These are phyloP conservation scores for Escovopsis weberi DNA, from an alignment of 2,329 filamentous ascomycete species.

Conservation along the genomic window DNA sequence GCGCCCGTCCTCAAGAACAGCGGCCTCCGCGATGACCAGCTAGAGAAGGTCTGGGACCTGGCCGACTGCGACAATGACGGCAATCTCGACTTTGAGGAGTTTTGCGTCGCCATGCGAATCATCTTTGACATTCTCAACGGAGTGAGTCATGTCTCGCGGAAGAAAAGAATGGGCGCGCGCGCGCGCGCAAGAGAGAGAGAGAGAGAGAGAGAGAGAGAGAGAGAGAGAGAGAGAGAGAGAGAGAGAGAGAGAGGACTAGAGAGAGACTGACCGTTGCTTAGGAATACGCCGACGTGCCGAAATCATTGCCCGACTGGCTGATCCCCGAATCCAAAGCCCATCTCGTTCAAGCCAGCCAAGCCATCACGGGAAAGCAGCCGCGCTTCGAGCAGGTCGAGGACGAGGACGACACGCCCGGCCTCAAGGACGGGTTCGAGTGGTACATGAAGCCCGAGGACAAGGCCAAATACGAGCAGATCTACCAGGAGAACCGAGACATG, in stretches of 20 bases:
- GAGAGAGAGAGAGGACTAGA: not conserved
- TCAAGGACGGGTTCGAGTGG: slow-evolving; percentile 98
- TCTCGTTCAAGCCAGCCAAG: slow-evolving; percentile 69
- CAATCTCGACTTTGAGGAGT: slow-evolving; percentile 97
- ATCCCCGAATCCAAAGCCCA: slow-evolving; percentile 91
- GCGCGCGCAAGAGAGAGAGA: too few species aligned
- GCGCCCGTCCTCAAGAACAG: slow-evolving; percentile 50
- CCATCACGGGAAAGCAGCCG: slow-evolving; percentile 63
- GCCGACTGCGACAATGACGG: slow-evolving; percentile 96
- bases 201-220: not conserved
- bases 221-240: too few species aligned
- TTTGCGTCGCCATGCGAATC: slow-evolving; percentile 95
- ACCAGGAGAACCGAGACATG: slow-evolving; percentile 77
- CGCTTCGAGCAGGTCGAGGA: slow-evolving; percentile 78
- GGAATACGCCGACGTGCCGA: slow-evolving; percentile 86
- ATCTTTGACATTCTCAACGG: slow-evolving; percentile 97
- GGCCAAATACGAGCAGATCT: slow-evolving; percentile 92
- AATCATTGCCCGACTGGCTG: slow-evolving; percentile 81
- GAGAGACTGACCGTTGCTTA: slow-evolving; percentile 19
- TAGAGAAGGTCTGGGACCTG: slow-evolving; percentile 96
- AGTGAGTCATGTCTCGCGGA: slow-evolving; percentile 29
- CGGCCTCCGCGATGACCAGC: slow-evolving; percentile 53
- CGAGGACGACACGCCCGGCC: slow-evolving; percentile 64
- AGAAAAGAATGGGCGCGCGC: too few species aligned
- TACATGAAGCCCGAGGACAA: slow-evolving; percentile 94